phyloP scores from a whole-genome alignment of 1,139 yeast species.

The Candida sp. region DNA sequence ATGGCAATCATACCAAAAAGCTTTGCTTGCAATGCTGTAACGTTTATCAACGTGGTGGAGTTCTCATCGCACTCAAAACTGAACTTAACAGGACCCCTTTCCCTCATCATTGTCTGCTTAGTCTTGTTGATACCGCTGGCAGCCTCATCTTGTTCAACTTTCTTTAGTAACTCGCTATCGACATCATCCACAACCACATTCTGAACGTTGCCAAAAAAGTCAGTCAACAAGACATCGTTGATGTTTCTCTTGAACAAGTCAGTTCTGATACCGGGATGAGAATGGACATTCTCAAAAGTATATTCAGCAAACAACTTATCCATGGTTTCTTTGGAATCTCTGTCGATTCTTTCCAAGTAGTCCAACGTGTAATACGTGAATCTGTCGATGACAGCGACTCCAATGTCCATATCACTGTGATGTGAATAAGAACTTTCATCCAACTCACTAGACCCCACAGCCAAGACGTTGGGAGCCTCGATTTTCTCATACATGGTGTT shows the following conservation, averaged over 20 bases:
- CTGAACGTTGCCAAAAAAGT: constrained; percentile 95
- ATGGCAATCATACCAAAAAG: constrained; percentile 20
- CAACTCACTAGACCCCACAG: constrained; percentile 91
- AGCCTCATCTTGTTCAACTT: background rate
- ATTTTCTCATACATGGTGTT: constrained; percentile 95
- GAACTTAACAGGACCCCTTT: constrained; percentile 12
- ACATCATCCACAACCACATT: constrained; percentile 71
- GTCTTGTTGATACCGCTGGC: background rate
- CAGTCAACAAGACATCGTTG: constrained; percentile 79
- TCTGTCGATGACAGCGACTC: constrained; percentile 97
- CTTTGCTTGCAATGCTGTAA: constrained; percentile 19
- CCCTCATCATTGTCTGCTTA: background rate
- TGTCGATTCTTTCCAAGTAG: constrained; percentile 80
- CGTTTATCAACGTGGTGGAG: constrained; percentile 14
- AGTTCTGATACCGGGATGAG: constrained; percentile 89
- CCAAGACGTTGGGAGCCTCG: constrained; percentile 90
- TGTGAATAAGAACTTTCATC: constrained; percentile 96
- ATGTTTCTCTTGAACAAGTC: constrained; percentile 76
- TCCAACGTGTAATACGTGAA: constrained; percentile 94
- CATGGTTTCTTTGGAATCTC: constrained; percentile 74
- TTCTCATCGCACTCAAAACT: constrained; percentile 16
- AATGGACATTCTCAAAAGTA: constrained; percentile 84
- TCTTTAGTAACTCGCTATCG: constrained; percentile 35
- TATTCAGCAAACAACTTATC: constrained; percentile 85
- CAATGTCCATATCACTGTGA: constrained; percentile 93